A percentile compares a stretch with the other conserved stretches of the same genome.
phyloP scores from a whole-genome alignment of 371 early-diverging fungal genomes.

The Mortierella sp. region DNA sequence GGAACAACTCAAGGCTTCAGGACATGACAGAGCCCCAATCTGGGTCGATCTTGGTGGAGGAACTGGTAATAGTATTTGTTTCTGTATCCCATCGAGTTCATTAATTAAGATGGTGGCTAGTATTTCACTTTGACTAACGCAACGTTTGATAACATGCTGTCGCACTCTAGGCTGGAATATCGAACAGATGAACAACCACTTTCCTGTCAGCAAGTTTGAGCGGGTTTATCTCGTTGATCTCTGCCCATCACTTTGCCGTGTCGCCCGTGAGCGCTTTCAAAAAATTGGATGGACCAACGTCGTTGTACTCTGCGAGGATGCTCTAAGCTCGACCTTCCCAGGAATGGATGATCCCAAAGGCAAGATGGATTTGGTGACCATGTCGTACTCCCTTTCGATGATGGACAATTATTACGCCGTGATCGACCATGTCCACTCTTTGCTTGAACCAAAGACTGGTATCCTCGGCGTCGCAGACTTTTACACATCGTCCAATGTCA shows the following conservation, averaged over 20 bases:
- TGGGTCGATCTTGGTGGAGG: constrained; percentile 89
- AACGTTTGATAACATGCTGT: no score
- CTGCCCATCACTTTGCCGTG: constrained; percentile 82
- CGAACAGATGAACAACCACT: constrained; percentile 81
- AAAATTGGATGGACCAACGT: constrained; percentile 84
- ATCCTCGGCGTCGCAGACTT: constrained; percentile 84
- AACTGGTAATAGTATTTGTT: constrained; percentile 77
- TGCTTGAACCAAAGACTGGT: constrained; percentile 74
- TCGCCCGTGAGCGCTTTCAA: constrained; percentile 81
- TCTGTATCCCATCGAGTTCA: no score
- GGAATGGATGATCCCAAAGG: constrained; percentile 65
- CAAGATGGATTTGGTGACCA: constrained; percentile 78
- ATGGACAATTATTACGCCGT: constrained; percentile 80
- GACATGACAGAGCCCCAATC: constrained; percentile 56
- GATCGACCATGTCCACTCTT: constrained; percentile 71
- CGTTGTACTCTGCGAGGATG: constrained; percentile 83
- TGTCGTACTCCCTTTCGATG: constrained; percentile 93
- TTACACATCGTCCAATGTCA: constrained; percentile 66
- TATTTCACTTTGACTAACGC: no score
- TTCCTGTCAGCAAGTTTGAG: constrained; percentile 80
- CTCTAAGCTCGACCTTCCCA: constrained; percentile 72
- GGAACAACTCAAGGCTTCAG: constrained; percentile 56
- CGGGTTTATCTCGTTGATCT: constrained; percentile 86
- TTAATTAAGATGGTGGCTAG: no score
- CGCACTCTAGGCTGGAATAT: constrained; percentile 76